A percentile compares a stretch with the other conserved stretches of the same genome.
These are phyloP conservation scores for Hyparrhenia diplandra DNA, from an alignment of 176 grass and related monocot genomes.

Conservation along the genomic window DNA sequence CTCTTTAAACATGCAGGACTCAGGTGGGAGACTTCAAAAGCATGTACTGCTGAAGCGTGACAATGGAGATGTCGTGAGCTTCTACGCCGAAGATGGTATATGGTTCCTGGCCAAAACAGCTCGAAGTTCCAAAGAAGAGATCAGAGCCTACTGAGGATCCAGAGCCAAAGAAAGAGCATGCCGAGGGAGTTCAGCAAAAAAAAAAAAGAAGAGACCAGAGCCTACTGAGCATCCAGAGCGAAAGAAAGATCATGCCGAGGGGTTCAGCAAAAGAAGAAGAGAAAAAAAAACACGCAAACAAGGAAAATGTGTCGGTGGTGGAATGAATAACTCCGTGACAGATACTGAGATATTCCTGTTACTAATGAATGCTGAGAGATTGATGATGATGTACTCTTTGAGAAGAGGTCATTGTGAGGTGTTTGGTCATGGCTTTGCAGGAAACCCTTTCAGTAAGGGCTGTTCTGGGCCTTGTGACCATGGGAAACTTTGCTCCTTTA, in stretches of 20 bases:
- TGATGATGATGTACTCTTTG: not conserved
- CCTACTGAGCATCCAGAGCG: not conserved
- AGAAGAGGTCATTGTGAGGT: not conserved
- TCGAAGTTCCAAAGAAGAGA: constrained; percentile 38
- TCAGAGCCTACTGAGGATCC: not conserved
- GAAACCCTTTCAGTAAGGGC: not conserved
- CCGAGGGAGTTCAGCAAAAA: constrained; percentile 15
- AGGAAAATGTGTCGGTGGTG: constrained; percentile 10
- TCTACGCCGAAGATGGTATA: constrained; percentile 58
- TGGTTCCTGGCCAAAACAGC: not conserved
- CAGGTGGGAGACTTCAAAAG: constrained; percentile 51
- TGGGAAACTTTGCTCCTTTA: not conserved
- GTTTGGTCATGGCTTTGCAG: not conserved
- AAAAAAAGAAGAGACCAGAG: constrained; percentile 26
- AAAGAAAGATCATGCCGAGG: constrained; percentile 12
- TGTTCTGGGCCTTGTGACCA: not conserved
- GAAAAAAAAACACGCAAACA: not conserved
- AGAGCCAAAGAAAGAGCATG: constrained; percentile 20
- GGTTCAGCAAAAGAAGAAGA: constrained; percentile 40
- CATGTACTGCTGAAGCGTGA: constrained; percentile 46
- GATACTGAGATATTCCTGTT: constrained; percentile 22
- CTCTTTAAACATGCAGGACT: constrained; percentile 43
- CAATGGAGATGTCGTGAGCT: constrained; percentile 38
- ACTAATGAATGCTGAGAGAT: not conserved
- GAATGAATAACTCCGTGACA: constrained; percentile 9